Percentiles rank a stretch among this genome's conserved stretches.
Evolutionary conservation across 805 yeast species (phyloP).

Genomic region (Ogataea trehalophila): DNA sequence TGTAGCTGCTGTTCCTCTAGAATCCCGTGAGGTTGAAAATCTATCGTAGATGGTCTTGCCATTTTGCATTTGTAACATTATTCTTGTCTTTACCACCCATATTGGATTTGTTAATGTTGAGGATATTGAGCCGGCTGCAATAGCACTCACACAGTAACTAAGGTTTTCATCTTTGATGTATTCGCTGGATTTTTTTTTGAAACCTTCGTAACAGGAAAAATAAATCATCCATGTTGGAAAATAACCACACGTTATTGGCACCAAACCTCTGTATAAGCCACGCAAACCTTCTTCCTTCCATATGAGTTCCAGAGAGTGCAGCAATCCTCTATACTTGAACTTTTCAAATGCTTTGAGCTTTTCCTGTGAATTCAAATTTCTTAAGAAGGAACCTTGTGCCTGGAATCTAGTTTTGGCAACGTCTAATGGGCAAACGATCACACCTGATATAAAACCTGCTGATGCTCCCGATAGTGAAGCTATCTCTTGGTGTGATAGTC

Average conservation of each 20-base stretch:
- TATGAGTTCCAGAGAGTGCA: constrained; percentile 62
- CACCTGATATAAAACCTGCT: constrained; percentile 89
- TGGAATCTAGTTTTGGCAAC: constrained; percentile 93
- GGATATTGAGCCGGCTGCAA: constrained; percentile 84
- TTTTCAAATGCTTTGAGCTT: constrained; percentile 14
- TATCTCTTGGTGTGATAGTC: constrained; percentile 35
- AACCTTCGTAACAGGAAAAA: constrained; percentile 81
- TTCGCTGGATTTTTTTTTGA: constrained; percentile 42
- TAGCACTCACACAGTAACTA: constrained; percentile 56
- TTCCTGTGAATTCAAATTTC: constrained; percentile 11
- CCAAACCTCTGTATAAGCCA: constrained; percentile 86
- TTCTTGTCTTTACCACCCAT: constrained; percentile 95
- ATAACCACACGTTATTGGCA: constrained; percentile 90
- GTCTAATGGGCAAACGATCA: constrained; percentile 90
- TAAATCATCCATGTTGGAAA: constrained; percentile 98
- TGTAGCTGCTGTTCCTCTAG: constrained; percentile 16
- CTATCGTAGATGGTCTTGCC: constrained; percentile 36
- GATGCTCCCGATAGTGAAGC: constrained; percentile 86
- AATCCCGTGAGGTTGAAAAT: constrained; percentile 16
- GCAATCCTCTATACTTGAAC: constrained; percentile 50
- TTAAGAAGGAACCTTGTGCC: constrained; percentile 67
- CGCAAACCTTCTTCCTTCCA: constrained; percentile 70
- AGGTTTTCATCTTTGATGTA: constrained; percentile 24
- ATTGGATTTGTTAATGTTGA: constrained; percentile 88
- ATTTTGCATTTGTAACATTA: constrained; percentile 75